phyloP scores from a whole-genome alignment of 371 early-diverging fungal species.

The Mucor saturninus region DNA sequence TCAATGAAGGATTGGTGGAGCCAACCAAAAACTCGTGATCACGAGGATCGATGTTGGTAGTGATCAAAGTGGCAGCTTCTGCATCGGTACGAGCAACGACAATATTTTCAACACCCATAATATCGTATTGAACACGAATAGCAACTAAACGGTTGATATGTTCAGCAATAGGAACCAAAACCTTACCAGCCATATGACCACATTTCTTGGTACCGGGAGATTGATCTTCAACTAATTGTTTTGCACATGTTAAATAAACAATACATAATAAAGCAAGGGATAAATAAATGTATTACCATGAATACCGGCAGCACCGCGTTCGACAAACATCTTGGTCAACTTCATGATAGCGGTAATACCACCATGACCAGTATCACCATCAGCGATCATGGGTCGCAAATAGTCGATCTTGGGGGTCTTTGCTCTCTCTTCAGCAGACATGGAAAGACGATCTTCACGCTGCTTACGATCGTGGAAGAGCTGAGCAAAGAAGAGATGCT shows the following conservation, averaged over 20 bases:
- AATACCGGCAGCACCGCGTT: slow-evolving; percentile 93
- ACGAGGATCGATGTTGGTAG: slow-evolving; percentile 94
- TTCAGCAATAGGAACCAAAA: slow-evolving; percentile 94
- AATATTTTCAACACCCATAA: slow-evolving; percentile 96
- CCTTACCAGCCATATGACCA: slow-evolving; percentile 99
- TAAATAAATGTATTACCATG: slow-evolving; percentile 53
- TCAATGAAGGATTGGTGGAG: slow-evolving; percentile 78
- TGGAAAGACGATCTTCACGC: slow-evolving; percentile 83
- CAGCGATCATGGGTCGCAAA: slow-evolving; percentile 96
- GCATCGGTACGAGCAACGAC: slow-evolving; percentile 97
- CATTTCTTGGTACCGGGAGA: slow-evolving; percentile 97
- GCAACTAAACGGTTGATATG: slow-evolving; percentile 98
- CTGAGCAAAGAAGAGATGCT: slow-evolving; percentile 98
- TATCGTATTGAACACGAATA: slow-evolving; percentile 96
- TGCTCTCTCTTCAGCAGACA: slow-evolving; percentile 73
- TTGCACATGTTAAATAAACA: too few relatives aligned
- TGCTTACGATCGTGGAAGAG: slow-evolving; percentile 98
- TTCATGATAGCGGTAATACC: slow-evolving; percentile 94
- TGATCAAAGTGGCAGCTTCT: slow-evolving; percentile 96
- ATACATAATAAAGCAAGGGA: background rate
- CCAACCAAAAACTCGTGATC: slow-evolving; percentile 98
- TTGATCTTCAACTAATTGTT: slow-evolving; percentile 84
- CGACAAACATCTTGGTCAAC: slow-evolving; percentile 93
- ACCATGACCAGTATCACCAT: slow-evolving; percentile 98
- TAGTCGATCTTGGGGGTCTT: slow-evolving; percentile 84